phyloP scores from a whole-genome alignment of 768 basidiomycete genomes.

The Russula sp. region DNA sequence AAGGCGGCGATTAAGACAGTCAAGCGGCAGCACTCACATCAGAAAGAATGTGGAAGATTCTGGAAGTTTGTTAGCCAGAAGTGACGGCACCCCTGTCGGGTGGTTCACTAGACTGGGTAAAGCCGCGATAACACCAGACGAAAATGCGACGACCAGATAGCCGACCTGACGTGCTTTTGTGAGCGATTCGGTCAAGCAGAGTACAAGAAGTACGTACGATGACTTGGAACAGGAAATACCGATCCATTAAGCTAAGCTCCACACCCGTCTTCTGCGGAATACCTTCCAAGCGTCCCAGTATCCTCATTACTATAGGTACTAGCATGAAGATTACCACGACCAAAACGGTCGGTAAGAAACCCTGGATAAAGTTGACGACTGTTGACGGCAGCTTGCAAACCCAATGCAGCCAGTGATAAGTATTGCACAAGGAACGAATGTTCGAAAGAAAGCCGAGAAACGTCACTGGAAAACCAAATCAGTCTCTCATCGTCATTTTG shows the following conservation, averaged over 20 bases:
- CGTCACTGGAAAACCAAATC: conserved; percentile 31
- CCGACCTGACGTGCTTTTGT: conserved; percentile 60
- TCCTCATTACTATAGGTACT: conserved; percentile 76
- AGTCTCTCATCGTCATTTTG: background rate
- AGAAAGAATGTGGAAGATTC: conserved; percentile 87
- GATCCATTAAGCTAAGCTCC: conserved; percentile 87
- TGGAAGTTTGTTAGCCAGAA: conserved; percentile 79
- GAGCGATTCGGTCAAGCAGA: background rate
- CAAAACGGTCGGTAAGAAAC: conserved; percentile 83
- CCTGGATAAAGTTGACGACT: conserved; percentile 80
- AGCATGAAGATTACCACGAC: conserved; percentile 92
- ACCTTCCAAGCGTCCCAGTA: conserved; percentile 83
- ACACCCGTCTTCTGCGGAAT: conserved; percentile 80
- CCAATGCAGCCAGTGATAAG: conserved; percentile 76
- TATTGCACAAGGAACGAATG: conserved; percentile 62
- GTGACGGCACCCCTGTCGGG: conserved; percentile 63
- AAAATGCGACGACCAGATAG: conserved; percentile 86
- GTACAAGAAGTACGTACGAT: conserved; percentile 51
- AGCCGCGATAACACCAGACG: conserved; percentile 77
- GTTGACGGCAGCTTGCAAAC: conserved; percentile 63
- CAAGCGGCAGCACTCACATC: conserved; percentile 48
- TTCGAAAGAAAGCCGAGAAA: conserved; percentile 86
- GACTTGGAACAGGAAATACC: conserved; percentile 91
- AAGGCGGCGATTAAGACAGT: background rate
- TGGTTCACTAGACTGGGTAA: conserved; percentile 60